Evolutionary conservation across 768 basidiomycete species (phyloP).

Genomic region (Lentinula lateritia): DNA sequence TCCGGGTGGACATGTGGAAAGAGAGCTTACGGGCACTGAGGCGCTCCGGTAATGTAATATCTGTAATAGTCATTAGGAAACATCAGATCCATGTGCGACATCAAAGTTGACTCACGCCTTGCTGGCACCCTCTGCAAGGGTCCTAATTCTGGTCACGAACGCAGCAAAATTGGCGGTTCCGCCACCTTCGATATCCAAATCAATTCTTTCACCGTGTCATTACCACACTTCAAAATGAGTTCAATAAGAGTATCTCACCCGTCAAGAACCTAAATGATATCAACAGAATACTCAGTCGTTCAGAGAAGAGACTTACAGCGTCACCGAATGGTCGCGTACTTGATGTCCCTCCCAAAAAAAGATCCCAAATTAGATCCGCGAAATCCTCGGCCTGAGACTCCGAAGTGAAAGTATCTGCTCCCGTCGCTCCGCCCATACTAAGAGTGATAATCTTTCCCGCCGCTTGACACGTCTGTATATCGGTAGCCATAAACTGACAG

Average conservation of each 20-base stretch:
- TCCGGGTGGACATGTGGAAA: background rate
- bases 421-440: conserved; percentile 48
- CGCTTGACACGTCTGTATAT: conserved; percentile 54
- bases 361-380: conserved; percentile 57
- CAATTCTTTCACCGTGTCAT: conserved; percentile 29
- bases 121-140: conserved; percentile 37
- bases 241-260: conserved; percentile 30
- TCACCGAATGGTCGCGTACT: conserved; percentile 55
- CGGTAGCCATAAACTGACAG: conserved; percentile 48
- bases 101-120: conserved; percentile 32
- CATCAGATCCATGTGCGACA: background rate
- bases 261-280: conserved; percentile 36
- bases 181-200: conserved; percentile 64
- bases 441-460: conserved; percentile 47
- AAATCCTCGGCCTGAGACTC: conserved; percentile 47
- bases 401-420: conserved; percentile 43
- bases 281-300: background rate
- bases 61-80: conserved; percentile 18
- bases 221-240: background rate
- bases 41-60: conserved; percentile 52
- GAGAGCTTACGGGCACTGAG: conserved; percentile 20
- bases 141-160: conserved; percentile 41
- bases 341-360: conserved; percentile 62
- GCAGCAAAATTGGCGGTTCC: conserved; percentile 37
- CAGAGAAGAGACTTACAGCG: conserved; percentile 24